Conservation (phyloP, 1,284 basidiomycete species). For the Caloboletus firmus region DNA sequence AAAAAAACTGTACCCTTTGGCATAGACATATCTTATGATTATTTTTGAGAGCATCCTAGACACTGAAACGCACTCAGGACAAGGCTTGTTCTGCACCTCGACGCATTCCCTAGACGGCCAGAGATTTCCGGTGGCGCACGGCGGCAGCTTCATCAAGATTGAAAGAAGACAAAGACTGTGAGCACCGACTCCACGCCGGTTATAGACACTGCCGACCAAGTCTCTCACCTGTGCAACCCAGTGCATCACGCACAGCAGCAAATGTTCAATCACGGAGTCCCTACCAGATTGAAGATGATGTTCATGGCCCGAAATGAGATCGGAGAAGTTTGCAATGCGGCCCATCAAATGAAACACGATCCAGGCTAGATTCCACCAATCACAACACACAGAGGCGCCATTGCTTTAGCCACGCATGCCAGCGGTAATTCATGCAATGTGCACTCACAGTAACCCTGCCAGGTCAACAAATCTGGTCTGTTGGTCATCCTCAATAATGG, state of each 20-base stretch:
- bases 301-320: not conserved
- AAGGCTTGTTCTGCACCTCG: not conserved
- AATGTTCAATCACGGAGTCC: too few species aligned
- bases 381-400: not conserved
- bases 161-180: too few species aligned
- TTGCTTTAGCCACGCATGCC: not conserved
- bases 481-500: too few species aligned
- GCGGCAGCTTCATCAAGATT: not conserved
- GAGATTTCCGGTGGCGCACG: not conserved
- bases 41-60: not conserved
- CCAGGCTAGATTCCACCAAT: not conserved
- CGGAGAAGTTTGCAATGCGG: too few species aligned
- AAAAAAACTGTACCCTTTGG: not conserved
- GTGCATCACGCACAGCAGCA: conserved; percentile 2
- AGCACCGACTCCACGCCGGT: too few species aligned
- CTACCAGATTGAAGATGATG: not conserved
- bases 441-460: not conserved
- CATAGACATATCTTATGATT: not conserved
- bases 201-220: not conserved
- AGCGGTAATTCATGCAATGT: not conserved
- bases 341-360: not conserved
- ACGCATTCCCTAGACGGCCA: not conserved
- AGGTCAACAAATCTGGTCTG: not conserved
- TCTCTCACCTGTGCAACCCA: not conserved
- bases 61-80: not conserved